These are phyloP conservation scores for Arachnomyces sp. DNA, from an alignment of 2,329 filamentous ascomycete species.

Conservation along the genomic window DNA sequence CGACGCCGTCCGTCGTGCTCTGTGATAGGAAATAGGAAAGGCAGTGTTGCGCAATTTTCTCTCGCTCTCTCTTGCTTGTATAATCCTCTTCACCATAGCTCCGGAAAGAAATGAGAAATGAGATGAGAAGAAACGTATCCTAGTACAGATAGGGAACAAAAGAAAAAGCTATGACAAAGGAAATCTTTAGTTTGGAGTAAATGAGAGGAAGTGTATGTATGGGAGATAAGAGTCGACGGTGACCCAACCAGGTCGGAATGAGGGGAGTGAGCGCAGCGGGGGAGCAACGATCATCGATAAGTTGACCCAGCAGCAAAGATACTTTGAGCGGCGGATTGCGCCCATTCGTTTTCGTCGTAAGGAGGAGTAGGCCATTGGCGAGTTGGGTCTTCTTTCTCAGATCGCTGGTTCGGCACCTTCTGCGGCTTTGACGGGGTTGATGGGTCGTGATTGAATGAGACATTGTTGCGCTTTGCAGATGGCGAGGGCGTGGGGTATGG, in stretches of 20 bases:
- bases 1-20: slow-evolving; percentile 26
- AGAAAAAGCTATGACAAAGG: neutral
- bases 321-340: slow-evolving; percentile 69
- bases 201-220: slow-evolving; percentile 3
- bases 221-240: neutral
- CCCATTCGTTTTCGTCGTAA: slow-evolving; percentile 92
- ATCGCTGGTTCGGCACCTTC: slow-evolving; percentile 56
- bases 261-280: too few relatives aligned
- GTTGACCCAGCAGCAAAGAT: slow-evolving; percentile 62
- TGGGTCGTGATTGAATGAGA: slow-evolving; percentile 59
- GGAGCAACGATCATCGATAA: slow-evolving; percentile 23
- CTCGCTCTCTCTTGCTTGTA: too few relatives aligned
- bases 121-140: neutral
- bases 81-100: too few relatives aligned
- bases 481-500: slow-evolving; percentile 67
- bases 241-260: too few relatives aligned
- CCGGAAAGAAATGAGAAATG: neutral
- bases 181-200: neutral
- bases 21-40: slow-evolving; percentile 14
- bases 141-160: neutral
- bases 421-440: slow-evolving; percentile 55
- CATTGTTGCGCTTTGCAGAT: slow-evolving; percentile 73
- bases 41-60: slow-evolving; percentile 2
- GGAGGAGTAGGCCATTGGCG: slow-evolving; percentile 92
- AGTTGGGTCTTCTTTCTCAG: slow-evolving; percentile 42